These are phyloP conservation scores for Venturia nashicola DNA, from an alignment of 2,329 filamentous ascomycete genomes.

Conservation along the genomic window DNA sequence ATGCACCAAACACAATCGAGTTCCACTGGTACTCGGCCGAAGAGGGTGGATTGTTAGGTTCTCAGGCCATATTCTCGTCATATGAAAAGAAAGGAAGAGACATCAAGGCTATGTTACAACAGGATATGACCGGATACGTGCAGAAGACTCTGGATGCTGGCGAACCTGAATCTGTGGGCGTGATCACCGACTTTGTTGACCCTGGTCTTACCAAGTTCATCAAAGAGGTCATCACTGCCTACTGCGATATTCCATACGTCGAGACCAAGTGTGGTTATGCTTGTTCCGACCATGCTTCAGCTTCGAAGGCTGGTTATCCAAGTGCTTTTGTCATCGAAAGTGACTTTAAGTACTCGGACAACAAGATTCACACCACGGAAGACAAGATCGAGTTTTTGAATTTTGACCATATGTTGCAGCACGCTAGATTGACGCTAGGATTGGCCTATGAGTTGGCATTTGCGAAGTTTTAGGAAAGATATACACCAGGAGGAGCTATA, in stretches of 20 bases:
- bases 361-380: conserved; percentile 58
- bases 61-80: conserved; percentile 73
- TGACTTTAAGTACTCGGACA: conserved; percentile 50
- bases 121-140: conserved; percentile 92
- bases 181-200: conserved; percentile 88
- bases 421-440: conserved; percentile 72
- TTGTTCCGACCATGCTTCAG: conserved; percentile 63
- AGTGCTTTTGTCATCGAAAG: conserved; percentile 68
- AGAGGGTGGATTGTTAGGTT: conserved; percentile 76
- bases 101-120: conserved; percentile 93
- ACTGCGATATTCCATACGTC: conserved; percentile 79
- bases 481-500: background rate
- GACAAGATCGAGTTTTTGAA: conserved; percentile 60
- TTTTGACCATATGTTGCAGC: conserved; percentile 87
- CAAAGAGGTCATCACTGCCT: conserved; percentile 74
- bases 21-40: conserved; percentile 96
- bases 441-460: conserved; percentile 77
- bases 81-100: conserved; percentile 64
- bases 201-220: conserved; percentile 74
- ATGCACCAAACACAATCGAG: conserved; percentile 75
- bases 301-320: conserved; percentile 62
- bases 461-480: conserved; percentile 43
- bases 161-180: conserved; percentile 72
- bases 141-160: conserved; percentile 74
- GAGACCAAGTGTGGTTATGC: conserved; percentile 85